Percentiles rank a stretch among this genome's conserved stretches.
Conservation (phyloP, 352 stramenopile species). For the Phytophthora sojae region DNA sequence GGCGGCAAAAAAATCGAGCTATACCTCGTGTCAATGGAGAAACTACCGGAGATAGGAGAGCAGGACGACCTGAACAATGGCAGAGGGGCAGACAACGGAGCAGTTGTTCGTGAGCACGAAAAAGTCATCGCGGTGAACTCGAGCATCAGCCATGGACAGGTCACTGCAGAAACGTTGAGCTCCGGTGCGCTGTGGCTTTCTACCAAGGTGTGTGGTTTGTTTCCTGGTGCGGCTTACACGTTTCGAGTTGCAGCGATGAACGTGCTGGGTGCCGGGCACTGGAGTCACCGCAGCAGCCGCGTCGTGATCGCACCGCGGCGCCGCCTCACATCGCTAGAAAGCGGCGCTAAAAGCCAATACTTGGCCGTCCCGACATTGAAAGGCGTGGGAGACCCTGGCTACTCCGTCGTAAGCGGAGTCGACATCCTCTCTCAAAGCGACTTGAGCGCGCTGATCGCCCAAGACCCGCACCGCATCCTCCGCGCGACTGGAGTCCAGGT, state of each 20-base stretch:
- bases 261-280: slow-evolving; percentile 55
- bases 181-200: slow-evolving; percentile 42
- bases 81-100: slow-evolving; percentile 29
- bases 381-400: slow-evolving; percentile 57
- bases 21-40: slow-evolving; percentile 48
- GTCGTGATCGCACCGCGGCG: slow-evolving; percentile 17
- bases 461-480: slow-evolving; percentile 36
- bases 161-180: slow-evolving; percentile 13
- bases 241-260: slow-evolving; percentile 79
- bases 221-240: slow-evolving; percentile 49
- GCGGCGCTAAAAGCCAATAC: slow-evolving; percentile 1
- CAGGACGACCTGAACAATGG: slow-evolving; percentile 26
- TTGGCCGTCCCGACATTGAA: slow-evolving; percentile 49
- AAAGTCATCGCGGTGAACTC: slow-evolving; percentile 39
- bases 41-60: slow-evolving; percentile 27
- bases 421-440: slow-evolving; percentile 38
- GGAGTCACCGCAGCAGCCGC: slow-evolving; percentile 54
- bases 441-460: slow-evolving; percentile 29
- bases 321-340: slow-evolving; percentile 15
- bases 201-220: slow-evolving; percentile 53
- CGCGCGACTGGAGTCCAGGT: slow-evolving; percentile 26
- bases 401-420: slow-evolving; percentile 36
- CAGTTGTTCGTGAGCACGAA: slow-evolving; percentile 31
- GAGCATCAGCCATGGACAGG: slow-evolving; percentile 16
- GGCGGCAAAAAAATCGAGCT: slow-evolving; percentile 54